Evolutionary conservation across 202 grass and related monocot genomes (phyloP), one percentile per base, ranked within the genome.

Genomic region (Schoenoplectus tabernaemontani): DNA sequence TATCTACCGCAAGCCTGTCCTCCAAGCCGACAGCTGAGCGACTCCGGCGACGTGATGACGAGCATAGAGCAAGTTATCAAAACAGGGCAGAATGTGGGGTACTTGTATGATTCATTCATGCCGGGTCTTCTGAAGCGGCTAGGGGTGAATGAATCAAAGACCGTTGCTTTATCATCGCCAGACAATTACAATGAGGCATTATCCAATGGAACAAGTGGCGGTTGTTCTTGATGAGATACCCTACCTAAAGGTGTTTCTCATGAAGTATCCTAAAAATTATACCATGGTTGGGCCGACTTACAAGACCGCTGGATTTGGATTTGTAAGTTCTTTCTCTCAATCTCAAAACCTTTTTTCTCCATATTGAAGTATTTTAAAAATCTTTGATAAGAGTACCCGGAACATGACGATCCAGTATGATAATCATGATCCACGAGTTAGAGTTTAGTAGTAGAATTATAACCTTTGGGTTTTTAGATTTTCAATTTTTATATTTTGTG

Each of bases 201-300:
- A n/a, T n/a, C n/a, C n/a, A n/a, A n/a, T n/a, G n/a, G n/a, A n/a
- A n/a, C n/a, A 57, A n/a, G 93, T 96, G 17, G 88, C 77, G 0
- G 90, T 84, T 36, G 82, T 96, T 85, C 47, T 96, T 61, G 93
- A 96, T 85, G 93, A 96, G 82, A 90, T 92, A 85, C 93, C 93
- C 2, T 96, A 92, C 80, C 88, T 96, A 63, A 93, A 86, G 78
- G 65, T 92, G 51, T 96, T 96, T 67, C 90, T 93, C 69, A 73
- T 17, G 13, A 30, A 74, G 17, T 93, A 87, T 76, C 82, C 82
- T 51, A 34, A 88, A 79, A 87, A 88, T 56, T 96, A 90, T 79
- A 82, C 90, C 61, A 88, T 92, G 80, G 85, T 87, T 57, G 90
- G 86, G 5, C 88, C 86, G 33, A 92, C 73, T 13, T 88, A 88